Percentiles rank a stretch among this genome's conserved stretches.
Evolutionary conservation across 2,329 filamentous ascomycete genomes (phyloP).

Genomic region (Penicillium sp.): DNA sequence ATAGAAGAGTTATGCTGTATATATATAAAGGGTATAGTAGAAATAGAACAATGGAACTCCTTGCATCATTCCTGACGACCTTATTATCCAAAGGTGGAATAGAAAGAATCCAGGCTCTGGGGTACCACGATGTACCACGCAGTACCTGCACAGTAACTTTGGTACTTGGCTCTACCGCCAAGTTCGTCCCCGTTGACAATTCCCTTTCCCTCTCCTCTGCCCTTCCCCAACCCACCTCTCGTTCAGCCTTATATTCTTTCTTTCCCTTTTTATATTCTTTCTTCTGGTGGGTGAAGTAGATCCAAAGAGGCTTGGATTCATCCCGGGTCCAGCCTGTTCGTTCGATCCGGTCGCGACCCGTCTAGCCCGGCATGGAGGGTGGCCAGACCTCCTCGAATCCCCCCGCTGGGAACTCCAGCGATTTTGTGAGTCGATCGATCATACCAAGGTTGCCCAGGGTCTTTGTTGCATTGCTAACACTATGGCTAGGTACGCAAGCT

Average conservation of each 20-base stretch:
- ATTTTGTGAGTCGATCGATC: slow-evolving; percentile 68
- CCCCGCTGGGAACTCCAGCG: slow-evolving; percentile 77
- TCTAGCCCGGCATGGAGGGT: slow-evolving; percentile 45
- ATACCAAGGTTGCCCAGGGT: slow-evolving; percentile 10
- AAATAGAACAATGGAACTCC: slow-evolving; percentile 2
- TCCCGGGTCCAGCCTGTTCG: slow-evolving; percentile 23
- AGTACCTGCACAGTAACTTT: slow-evolving; percentile 20
- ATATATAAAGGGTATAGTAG: background rate
- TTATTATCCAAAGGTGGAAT: background rate
- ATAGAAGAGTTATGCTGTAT: background rate
- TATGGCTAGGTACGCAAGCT: slow-evolving; percentile 80
- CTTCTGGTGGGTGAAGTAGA: background rate
- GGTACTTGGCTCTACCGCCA: slow-evolving; percentile 24
- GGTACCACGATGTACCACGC: slow-evolving; percentile 9
- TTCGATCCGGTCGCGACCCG: slow-evolving; percentile 39
- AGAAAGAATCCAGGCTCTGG: background rate
- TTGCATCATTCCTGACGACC: slow-evolving; percentile 4
- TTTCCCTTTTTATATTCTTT: background rate
- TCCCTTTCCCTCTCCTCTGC: slow-evolving; percentile 7
- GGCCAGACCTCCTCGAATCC: slow-evolving; percentile 40
- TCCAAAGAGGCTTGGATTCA: slow-evolving; percentile 7
- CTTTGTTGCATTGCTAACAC: slow-evolving; percentile 17
- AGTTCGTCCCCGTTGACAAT: slow-evolving; percentile 9
- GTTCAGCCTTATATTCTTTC: background rate
- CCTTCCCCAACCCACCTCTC: slow-evolving; percentile 11